Evolutionary conservation across 139 green algal genomes (phyloP), one percentile per base, ranked within the genome.

Genomic region (Gonium pectorale): DNA sequence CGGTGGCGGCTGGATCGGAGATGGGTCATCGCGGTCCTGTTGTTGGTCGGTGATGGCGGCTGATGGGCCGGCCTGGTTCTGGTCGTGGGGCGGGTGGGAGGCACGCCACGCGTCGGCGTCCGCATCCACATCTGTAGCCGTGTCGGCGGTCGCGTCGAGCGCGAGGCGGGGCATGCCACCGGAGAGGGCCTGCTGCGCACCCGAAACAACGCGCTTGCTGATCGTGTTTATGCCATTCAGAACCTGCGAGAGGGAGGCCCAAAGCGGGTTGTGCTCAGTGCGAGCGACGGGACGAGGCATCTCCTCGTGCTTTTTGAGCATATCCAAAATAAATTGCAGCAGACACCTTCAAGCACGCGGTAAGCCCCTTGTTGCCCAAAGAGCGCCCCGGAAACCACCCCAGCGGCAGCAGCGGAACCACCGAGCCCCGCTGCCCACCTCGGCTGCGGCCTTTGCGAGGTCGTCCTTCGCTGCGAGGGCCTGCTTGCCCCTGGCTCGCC

Each of bases 391-490:
- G 46, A 54, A 24, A 15, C 13, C 11, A 15, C 46, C 13, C 46
- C 13, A 15, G 46, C 46, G 15, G 46, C 46, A 54, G 35, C 37
- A 4, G 11, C n/a, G n/a, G 8, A 49, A 64, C 15, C 56, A 64
- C 6, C 56, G 56, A 64, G 8, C 17, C 29, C n/a, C 8, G 17
- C 62, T 21, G 29, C 24, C 64, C 19, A 64, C 70, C 70, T 79
- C 70, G 5, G 70, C 70, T 51, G 70, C 70, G 1, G 70, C 70
- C 49, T 79, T 79, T 31, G 70, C 70, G 31, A 79, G 49, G 35
- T 79, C 70, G 52, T 79, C 70, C 35, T 64, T 79, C 13, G 62
- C 29, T 6, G 62, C 62, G 8, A 6, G 9, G 46, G 13, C 46
- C n/a, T 40, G 62, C 22, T 79, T 79, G 46, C 31, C 70, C 52